Percentiles rank a stretch among this genome's conserved stretches.
Evolutionary conservation across 345 rosid species (phyloP).

Genomic region (Lenwebbia sp.): DNA sequence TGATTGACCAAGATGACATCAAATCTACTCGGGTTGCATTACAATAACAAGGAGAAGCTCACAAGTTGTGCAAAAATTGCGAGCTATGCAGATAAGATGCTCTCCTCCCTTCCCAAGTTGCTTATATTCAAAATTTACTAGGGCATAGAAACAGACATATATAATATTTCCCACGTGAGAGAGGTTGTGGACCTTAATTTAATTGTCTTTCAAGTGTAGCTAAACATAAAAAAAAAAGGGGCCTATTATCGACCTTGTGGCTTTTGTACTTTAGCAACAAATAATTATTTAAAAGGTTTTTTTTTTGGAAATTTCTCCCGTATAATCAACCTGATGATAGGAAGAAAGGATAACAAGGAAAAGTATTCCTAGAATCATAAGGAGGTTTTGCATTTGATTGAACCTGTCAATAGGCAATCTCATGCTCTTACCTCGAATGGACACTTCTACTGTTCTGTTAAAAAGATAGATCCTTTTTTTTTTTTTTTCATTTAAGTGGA

Average conservation of each 20-base stretch:
- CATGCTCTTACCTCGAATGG: neutral
- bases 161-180: neutral
- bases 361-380: neutral
- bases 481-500: neutral
- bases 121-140: neutral
- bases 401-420: neutral
- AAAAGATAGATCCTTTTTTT: neutral
- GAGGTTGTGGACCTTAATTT: neutral
- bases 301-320: neutral
- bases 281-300: neutral
- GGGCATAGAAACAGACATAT: neutral
- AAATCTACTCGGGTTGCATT: conserved; percentile 2
- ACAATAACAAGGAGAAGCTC: neutral
- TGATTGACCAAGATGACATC: conserved; percentile 13
- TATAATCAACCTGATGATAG: neutral
- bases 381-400: neutral
- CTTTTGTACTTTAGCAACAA: neutral
- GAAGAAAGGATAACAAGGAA: neutral
- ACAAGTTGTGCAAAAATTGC: neutral
- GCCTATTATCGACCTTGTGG: neutral
- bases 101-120: neutral
- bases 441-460: neutral
- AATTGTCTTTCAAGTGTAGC: neutral
- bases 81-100: neutral
- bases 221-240: neutral